A percentile compares a stretch with the other conserved stretches of the same genome.
Evolutionary conservation across 495 filamentous ascomycete genomes (phyloP).

Genomic region (Penicillium subrubescens): DNA sequence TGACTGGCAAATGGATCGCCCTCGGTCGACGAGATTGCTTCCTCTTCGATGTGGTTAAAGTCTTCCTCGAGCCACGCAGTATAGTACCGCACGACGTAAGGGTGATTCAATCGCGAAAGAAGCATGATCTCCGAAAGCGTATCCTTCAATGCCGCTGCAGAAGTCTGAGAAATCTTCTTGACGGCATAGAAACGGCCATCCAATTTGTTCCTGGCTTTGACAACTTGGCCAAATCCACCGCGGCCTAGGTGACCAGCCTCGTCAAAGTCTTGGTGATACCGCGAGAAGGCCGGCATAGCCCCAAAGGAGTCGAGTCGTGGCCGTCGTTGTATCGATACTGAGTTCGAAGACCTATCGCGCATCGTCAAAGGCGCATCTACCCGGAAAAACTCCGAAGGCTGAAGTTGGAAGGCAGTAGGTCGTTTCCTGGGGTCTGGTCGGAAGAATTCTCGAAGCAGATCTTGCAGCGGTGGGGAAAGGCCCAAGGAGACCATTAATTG

Average conservation of each 20-base stretch:
- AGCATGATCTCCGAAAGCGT: conserved; percentile 91
- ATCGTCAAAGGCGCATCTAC: conserved; percentile 53
- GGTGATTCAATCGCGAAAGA: conserved; percentile 89
- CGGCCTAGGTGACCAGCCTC: conserved; percentile 87
- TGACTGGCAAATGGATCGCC: conserved; percentile 43
- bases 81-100: conserved; percentile 93
- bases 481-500: conserved; percentile 63
- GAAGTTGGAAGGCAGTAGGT: conserved; percentile 84
- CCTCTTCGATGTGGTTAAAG: conserved; percentile 55
- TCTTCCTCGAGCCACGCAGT: conserved; percentile 92
- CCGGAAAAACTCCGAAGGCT: conserved; percentile 83
- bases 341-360: conserved; percentile 40
- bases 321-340: conserved; percentile 41
- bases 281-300: conserved; percentile 53
- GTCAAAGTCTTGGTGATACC: conserved; percentile 85
- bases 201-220: conserved; percentile 90
- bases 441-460: conserved; percentile 82
- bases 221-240: conserved; percentile 96
- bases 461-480: conserved; percentile 72
- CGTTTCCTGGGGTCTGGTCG: conserved; percentile 79
- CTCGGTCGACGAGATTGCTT: conserved; percentile 59
- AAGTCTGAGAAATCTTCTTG: conserved; percentile 90
- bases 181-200: conserved; percentile 93
- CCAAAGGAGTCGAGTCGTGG: conserved; percentile 52
- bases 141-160: conserved; percentile 75